Evolutionary conservation across 805 yeast genomes (phyloP).

Genomic region (Pichia deserticola): DNA sequence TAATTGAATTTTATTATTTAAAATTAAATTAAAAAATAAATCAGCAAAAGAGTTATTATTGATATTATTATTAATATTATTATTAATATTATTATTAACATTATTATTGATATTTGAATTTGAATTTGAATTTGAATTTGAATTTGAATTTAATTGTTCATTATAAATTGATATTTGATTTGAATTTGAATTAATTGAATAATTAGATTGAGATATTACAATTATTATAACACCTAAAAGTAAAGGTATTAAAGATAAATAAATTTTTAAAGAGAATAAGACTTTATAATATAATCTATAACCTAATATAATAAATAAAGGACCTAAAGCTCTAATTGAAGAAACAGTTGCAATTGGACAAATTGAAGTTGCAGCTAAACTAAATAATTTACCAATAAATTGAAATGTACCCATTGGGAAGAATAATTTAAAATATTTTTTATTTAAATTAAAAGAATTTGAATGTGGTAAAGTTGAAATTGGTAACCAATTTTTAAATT

Average conservation of each 20-base stretch:
- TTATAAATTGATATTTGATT: conserved; percentile 1
- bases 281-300: conserved; percentile 48
- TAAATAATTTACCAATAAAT: conserved; percentile 55
- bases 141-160: conserved; percentile 3
- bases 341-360: conserved; percentile 66
- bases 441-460: conserved; percentile 23
- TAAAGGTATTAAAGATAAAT: conserved; percentile 44
- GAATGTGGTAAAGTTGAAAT: conserved; percentile 43
- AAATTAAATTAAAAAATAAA: neutral
- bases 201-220: conserved; percentile 28
- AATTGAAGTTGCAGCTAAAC: conserved; percentile 55
- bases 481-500: conserved; percentile 35
- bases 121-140: neutral
- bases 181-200: neutral
- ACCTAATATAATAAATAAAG: conserved; percentile 49
- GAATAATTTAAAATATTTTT: conserved; percentile 39
- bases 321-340: conserved; percentile 61
- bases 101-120: neutral
- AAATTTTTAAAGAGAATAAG: conserved; percentile 41
- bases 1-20: conserved; percentile 1
- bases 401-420: conserved; percentile 62
- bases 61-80: no score
- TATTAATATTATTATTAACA: neutral
- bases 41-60: neutral
- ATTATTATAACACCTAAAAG: conserved; percentile 46